A percentile compares a stretch with the other conserved stretches of the same genome.
Conservation (phyloP, 129 eudicot species). For the Arctium lappa region DNA sequence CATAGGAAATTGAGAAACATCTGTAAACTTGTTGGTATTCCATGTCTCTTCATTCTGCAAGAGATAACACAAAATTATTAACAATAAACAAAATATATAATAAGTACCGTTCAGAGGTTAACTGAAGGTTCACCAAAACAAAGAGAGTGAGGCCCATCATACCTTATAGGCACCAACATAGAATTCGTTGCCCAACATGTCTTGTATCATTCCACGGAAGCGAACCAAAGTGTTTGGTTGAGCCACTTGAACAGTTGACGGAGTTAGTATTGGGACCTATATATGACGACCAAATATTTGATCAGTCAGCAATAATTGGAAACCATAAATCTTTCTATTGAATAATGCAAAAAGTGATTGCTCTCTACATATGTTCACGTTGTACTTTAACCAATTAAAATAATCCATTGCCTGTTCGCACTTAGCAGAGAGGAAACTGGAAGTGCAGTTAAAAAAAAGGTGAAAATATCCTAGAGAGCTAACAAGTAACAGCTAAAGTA, state of each 20-base stretch:
- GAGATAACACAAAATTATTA: neutral
- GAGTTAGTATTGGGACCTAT: constrained; percentile 80
- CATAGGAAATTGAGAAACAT: constrained; percentile 48
- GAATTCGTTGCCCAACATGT: constrained; percentile 88
- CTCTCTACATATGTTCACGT: neutral
- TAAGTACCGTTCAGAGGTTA: neutral
- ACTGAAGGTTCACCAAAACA: neutral
- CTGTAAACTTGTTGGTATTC: constrained; percentile 89
- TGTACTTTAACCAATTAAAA: neutral
- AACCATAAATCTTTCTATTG: neutral
- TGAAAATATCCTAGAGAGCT: neutral
- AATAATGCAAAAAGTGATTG: neutral
- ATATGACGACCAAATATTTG: neutral
- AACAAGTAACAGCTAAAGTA: neutral
- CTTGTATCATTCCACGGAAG: constrained; percentile 89
- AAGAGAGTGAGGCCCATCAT: neutral
- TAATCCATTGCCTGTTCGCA: neutral
- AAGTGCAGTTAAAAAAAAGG: neutral
- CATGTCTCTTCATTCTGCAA: constrained; percentile 59
- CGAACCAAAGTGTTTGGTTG: constrained; percentile 83
- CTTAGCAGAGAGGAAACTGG: neutral
- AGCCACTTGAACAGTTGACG: constrained; percentile 42
- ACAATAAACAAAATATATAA: neutral
- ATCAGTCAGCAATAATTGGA: constrained; percentile 10
- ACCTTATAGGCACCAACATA: constrained; percentile 97